Conservation (phyloP, 1,284 basidiomycete genomes). For the Anthracocystis setariae region DNA sequence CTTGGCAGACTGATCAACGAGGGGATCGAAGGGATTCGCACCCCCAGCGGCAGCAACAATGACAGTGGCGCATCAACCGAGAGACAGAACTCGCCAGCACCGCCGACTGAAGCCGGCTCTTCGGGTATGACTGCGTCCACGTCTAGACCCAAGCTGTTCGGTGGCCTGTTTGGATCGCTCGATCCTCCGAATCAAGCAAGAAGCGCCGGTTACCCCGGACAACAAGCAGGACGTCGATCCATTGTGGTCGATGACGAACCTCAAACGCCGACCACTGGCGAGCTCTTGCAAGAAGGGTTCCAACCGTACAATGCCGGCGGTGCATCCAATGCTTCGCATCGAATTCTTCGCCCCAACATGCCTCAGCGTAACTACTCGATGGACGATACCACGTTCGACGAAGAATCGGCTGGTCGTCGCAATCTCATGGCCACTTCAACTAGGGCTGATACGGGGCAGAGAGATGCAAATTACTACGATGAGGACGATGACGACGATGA, state of each 20-base stretch:
- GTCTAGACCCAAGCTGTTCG: conserved; percentile 44
- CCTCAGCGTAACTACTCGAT: conserved; percentile 45
- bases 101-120: background rate
- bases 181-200: conserved; percentile 23
- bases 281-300: conserved; percentile 41
- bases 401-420: conserved; percentile 39
- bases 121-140: conserved; percentile 35
- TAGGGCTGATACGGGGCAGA: conserved; percentile 1
- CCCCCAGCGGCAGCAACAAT: conserved; percentile 41
- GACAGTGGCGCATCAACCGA: conserved; percentile 46
- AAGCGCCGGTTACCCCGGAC: conserved; percentile 16
- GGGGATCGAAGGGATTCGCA: conserved; percentile 61
- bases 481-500: conserved; percentile 20
- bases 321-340: conserved; percentile 39
- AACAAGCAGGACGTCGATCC: conserved; percentile 18
- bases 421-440: conserved; percentile 33
- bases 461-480: conserved; percentile 28
- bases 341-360: conserved; percentile 38
- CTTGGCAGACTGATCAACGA: conserved; percentile 63
- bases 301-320: conserved; percentile 31
- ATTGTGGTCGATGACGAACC: conserved; percentile 40
- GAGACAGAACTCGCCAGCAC: conserved; percentile 37
- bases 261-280: conserved; percentile 44
- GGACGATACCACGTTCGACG: conserved; percentile 47
- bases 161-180: conserved; percentile 41